Percentiles rank a stretch among this genome's conserved stretches.
phyloP scores from a whole-genome alignment of 2,329 filamentous ascomycete genomes.

The Canariomyces notabilis region DNA sequence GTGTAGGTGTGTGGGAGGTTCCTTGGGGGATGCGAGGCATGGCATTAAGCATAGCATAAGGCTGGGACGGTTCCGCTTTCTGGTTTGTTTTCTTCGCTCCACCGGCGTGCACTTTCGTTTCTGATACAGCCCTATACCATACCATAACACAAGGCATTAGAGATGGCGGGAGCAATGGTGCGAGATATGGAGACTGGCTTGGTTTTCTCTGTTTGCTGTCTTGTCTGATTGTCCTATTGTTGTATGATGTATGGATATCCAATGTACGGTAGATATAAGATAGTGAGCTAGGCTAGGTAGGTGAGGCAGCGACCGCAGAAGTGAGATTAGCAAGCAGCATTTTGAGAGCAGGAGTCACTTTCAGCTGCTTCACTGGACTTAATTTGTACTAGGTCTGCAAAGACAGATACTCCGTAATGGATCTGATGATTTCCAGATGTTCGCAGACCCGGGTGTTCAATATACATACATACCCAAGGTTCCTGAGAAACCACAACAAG shows the following conservation, averaged over 20 bases:
- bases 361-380: too few relatives aligned
- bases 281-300: neutral
- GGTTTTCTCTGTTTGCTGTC: neutral
- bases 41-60: neutral
- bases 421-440: too few relatives aligned
- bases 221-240: neutral
- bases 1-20: neutral
- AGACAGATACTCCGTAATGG: too few relatives aligned
- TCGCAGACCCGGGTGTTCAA: too few relatives aligned
- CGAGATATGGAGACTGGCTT: neutral
- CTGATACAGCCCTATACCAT: too few relatives aligned
- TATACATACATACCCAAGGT: too few relatives aligned
- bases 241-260: constrained; percentile 5
- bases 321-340: too few relatives aligned
- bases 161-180: neutral
- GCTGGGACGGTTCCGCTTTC: neutral
- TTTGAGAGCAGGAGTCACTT: too few relatives aligned
- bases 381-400: too few relatives aligned
- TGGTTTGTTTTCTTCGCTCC: too few relatives aligned
- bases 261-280: constrained; percentile 5
- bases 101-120: too few relatives aligned
- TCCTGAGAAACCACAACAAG: too few relatives aligned
- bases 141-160: neutral
- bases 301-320: neutral
- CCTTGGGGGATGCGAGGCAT: neutral